Base-by-base conservation (phyloP, 306 rosid genomes). In the Nissolia schottii region DNA sequence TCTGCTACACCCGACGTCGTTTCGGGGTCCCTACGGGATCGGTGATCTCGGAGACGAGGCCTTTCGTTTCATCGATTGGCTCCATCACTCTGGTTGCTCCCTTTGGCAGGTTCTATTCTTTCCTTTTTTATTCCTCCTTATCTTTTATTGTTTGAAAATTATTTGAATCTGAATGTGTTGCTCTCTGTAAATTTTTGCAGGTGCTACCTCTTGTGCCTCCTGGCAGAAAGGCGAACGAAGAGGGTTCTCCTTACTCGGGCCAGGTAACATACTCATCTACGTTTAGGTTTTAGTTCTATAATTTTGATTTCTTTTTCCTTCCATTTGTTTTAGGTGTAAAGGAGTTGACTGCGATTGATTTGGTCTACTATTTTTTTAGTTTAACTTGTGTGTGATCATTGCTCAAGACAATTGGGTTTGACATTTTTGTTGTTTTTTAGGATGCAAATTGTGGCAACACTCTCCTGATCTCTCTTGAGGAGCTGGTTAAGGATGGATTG, bases 201-300 rank as follows among this genome's bases (percentile, higher is more conserved):
- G 97, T 92, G 53, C 89, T 93, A 28, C 98, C 98, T 51, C 90
- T 93, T n/a, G 98, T 91, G 28, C 98, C 98, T 38, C 98, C 98
- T 4, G 98, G 96, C 18, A 77, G 98, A 77, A 90, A 82, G 69
- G 95, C 93, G 35, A 90, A 87, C 27, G 97, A 87, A 82, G 94
- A 87, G 13, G 98, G 98, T 24, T 93, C 94, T 14, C 83, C 83
- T 80, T 80, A 80, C 80, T 74, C 83, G 0, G 79, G 83, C 83
- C 83, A 74, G 83, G 83, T 79, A 9, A 0, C 6, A 14, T 45
- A 5, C 8, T 43, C 15, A 8, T 37, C 14, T 10, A 37, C 43
- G 8, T 37, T 37, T 37, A 37, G 43, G 14, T n/a, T 45, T n/a
- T 45, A 45, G 18, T 15, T 45, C 19, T 28, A 1, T 57, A 10